These are phyloP conservation scores for Pythium dissotocum DNA, from an alignment of 352 stramenopile genomes.

Conservation along the genomic window DNA sequence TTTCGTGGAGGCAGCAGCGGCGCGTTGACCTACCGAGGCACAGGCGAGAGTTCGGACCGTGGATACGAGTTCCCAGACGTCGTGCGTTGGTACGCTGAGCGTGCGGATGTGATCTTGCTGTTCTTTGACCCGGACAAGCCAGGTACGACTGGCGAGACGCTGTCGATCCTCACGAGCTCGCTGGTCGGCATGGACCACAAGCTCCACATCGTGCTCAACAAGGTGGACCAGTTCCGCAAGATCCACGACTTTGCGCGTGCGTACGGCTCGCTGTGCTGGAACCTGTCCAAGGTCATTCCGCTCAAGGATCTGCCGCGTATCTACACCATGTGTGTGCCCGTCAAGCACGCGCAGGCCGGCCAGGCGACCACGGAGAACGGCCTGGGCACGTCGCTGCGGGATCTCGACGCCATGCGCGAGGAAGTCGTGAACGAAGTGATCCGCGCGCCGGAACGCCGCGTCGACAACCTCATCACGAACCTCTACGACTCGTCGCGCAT, in stretches of 20 bases:
- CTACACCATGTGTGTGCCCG: conserved; percentile 99
- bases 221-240: conserved; percentile 97
- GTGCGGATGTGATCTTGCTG: conserved; percentile 98
- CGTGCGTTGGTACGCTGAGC: conserved; percentile 97
- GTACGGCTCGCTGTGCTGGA: conserved; percentile 99
- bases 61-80: conserved; percentile 98
- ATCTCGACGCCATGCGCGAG: conserved; percentile 95
- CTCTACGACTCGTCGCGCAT: conserved; percentile 92
- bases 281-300: conserved; percentile 98
- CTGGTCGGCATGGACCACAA: conserved; percentile 99
- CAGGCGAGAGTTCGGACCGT: conserved; percentile 66
- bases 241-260: conserved; percentile 99
- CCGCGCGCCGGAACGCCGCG: conserved; percentile 95
- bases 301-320: conserved; percentile 99
- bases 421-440: conserved; percentile 98
- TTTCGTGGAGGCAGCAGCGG: conserved; percentile 6
- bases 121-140: conserved; percentile 99
- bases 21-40: conserved; percentile 42
- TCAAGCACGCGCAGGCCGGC: conserved; percentile 55
- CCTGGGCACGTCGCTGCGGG: conserved; percentile 83
- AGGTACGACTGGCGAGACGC: conserved; percentile 98
- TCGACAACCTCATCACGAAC: conserved; percentile 99
- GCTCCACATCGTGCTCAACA: conserved; percentile 99
- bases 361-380: conserved; percentile 53
- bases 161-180: conserved; percentile 96